These are phyloP conservation scores for Mortierella hygrophila DNA, from an alignment of 192 early-diverging fungal genomes.

Conservation along the genomic window DNA sequence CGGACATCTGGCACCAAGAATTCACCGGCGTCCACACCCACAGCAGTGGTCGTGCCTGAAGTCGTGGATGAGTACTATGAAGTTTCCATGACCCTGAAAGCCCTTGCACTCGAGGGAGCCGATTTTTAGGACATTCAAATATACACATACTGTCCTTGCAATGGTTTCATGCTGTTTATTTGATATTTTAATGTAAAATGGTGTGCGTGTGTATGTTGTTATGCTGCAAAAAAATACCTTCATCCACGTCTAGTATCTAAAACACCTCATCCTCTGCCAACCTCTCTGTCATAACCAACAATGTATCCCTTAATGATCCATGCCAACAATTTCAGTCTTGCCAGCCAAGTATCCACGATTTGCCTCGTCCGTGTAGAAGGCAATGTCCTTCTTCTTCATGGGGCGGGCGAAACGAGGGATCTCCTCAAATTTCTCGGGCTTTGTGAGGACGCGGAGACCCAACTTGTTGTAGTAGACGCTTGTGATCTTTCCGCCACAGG, in stretches of 20 bases:
- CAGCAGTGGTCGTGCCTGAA: conserved; percentile 11
- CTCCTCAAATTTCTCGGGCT: conserved; percentile 84
- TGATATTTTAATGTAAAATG: conserved; percentile 8
- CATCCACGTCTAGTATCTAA: neutral
- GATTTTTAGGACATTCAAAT: conserved; percentile 23
- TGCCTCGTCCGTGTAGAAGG: conserved; percentile 74
- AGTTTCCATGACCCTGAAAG: conserved; percentile 47
- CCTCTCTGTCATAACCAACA: neutral
- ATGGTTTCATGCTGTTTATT: neutral
- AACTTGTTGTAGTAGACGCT: conserved; percentile 84
- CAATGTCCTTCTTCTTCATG: conserved; percentile 71
- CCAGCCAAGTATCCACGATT: conserved; percentile 83
- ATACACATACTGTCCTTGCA: neutral
- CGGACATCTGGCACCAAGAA: conserved; percentile 6
- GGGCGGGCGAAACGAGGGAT: conserved; percentile 78
- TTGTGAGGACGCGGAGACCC: conserved; percentile 79
- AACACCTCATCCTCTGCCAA: neutral
- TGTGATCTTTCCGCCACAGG: conserved; percentile 83
- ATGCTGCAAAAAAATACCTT: neutral
- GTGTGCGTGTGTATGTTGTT: neutral
- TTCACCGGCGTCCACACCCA: neutral
- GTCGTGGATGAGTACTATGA: conserved; percentile 50
- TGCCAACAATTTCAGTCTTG: conserved; percentile 48
- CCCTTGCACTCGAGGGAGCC: conserved; percentile 46
- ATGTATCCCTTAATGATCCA: conserved; percentile 39